Base-by-base conservation (phyloP, 2,329 filamentous ascomycete species). In the Harringtonia aguacate region DNA sequence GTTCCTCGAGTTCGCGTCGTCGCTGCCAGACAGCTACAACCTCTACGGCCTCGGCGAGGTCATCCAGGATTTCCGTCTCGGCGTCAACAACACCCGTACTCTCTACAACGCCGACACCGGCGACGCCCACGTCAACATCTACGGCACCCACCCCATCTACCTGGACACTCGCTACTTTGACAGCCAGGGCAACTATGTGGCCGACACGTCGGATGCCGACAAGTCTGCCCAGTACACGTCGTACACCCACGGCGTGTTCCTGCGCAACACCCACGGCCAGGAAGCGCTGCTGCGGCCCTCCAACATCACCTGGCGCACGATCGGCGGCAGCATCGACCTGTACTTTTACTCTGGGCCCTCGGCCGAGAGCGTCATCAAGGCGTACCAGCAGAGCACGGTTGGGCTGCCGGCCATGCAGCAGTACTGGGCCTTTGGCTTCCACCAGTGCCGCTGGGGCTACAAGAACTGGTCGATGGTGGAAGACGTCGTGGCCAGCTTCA, bases 401-500 rank as follows among this genome's bases (percentile, higher is more conserved):
- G 85, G 86, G 0, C 64, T 85, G 6, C 85, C 86, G 1, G 79
- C 79, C 0, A 80, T 90, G 77, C 82, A 89, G 56, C 80, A 84
- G 52, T 92, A 92, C 63, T 90, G 78, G 70, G 78, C 81, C 0
- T 77, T 94, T 48, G 87, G 87, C 1, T 90, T 74, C 57, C 86
- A 94, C 51, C 86, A 94, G 58, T 90, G 85, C 53, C 73, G 84
- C 47, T 92, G 86, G 79, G 86, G 86, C 1, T 92, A 92, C 58
- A 65, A 72, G 33, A 86, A 85, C 53, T 87, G 82, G 77, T 73
- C 75, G 1, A 69, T 77, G 24, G 56, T 86, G 4, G 72, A 81
- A 49, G 73, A 78, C 40, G 80, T 86, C 1, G 72, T 86, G 6
- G 73, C 76, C 47, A 79, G 77, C 58, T 86, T 85, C 61, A 73